Evolutionary conservation across 371 early-diverging fungal species (phyloP), one percentile per base, ranked within the genome.

Genomic region (Circinella umbellata): DNA sequence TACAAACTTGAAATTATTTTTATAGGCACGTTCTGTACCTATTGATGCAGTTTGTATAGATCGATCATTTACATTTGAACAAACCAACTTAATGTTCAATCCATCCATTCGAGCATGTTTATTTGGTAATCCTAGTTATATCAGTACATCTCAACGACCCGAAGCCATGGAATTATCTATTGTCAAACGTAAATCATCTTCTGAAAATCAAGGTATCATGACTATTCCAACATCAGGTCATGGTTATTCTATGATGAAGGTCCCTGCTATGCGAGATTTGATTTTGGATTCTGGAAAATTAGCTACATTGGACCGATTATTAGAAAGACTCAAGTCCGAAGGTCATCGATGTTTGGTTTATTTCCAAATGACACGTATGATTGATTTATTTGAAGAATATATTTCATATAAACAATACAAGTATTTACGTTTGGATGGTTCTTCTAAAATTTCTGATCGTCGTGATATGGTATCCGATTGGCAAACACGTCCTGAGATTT

Each of bases 321-420:
- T 99, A 46, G 88, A 90, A 35, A 87, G 92, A 71, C 90, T 99
- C 37, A 95, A 96, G 82, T 80, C 88, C 7, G 95, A 95, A 67
- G 96, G 95, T 0, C 99, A 99, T 76, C 91, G 98, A 64, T 95
- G 98, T 4, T 79, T 99, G 71, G 88, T 99, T 39, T 97, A 98
- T 74, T 99, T 99, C 90, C 99, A 99, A 79, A 99, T 99, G 99
- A 98, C 99, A 10, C 87, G 88, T 75, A 97, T 98, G 97, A 96
- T 99, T 72, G 99, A 99, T 75, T 69, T 99, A 66, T 90, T 99
- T 84, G 99, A 97, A 73, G 96, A 96, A 79, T 99, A 96, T 72
- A 85, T 97, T 61, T 83, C 93, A 0, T 95, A 93, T 71, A 90
- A 95, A 61, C 91, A 93, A 73, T 95, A 97, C 85, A 89, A 87